Evolutionary conservation across 2,329 filamentous ascomycete genomes (phyloP), one percentile per base, ranked within the genome.

Genomic region (Colletotrichum gigasporum): DNA sequence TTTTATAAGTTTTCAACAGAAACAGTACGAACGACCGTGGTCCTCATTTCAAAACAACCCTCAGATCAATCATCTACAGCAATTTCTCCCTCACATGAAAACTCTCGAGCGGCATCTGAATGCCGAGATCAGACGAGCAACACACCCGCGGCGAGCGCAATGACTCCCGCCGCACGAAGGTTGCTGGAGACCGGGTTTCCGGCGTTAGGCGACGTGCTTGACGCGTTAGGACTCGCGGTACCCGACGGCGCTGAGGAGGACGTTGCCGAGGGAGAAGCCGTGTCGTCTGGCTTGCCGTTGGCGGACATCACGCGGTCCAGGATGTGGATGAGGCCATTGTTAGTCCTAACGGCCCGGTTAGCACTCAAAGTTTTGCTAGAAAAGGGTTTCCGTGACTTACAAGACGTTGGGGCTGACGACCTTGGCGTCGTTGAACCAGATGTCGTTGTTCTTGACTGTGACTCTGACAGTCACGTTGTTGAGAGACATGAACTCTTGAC

Each of bases 361-460:
- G 8, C 22, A 11, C 18, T 39, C 3, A 18, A n/a, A 10, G 26
- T 51, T 10, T 2, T 34, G 2, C 11, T 20, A 28, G n/a, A 5
- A 22, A 3, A 9, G 8, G 8, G 2, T 20, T n/a, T n/a, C n/a
- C 11, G 18, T 20, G 11, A 44, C 64, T 56, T 44, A 69, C 67
- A 71, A 37, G 10, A 70, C 69, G 35, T 70, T 70, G n/a, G 66
- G 63, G 22, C 60, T 62, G 37, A 71, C 66, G 48, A 73, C 70
- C 51, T 63, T 65, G 14, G 69, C 72, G 18, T 67, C 68, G 44
- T 71, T 71, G 51, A 73, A 69, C 64, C 67, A 73, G 28, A 68
- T 70, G 34, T 67, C 57, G 26, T 65, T 56, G 10, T 45, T 54
- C 16, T 58, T 66, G 24, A 73, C 35, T 4, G 63, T 71, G 37